phyloP scores from a whole-genome alignment of 225 moss, liverwort and hornwort genomes.

The Asterella californica region DNA sequence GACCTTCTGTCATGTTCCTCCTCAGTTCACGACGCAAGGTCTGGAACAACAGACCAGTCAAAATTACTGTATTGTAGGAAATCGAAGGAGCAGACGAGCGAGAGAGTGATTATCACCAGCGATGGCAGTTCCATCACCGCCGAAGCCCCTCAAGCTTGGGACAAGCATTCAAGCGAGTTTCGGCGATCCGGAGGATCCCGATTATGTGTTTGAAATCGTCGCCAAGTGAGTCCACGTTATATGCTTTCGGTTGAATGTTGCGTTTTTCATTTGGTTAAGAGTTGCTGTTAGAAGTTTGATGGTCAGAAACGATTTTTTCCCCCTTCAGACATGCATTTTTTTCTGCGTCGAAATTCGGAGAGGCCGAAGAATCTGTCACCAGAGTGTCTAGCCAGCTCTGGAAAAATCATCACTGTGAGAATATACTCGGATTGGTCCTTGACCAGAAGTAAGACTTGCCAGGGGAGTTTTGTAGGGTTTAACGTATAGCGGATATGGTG shows the following conservation, averaged over 20 bases:
- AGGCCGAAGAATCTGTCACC: neutral
- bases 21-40: no score
- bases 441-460: neutral
- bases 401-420: neutral
- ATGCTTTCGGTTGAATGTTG: neutral
- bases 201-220: slow-evolving; percentile 75
- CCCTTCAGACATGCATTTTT: neutral
- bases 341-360: neutral
- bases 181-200: slow-evolving; percentile 71
- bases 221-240: slow-evolving; percentile 53
- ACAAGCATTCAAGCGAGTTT: slow-evolving; percentile 91
- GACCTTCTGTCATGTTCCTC: no score
- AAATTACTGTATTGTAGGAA: neutral
- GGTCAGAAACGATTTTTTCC: neutral
- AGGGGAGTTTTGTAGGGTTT: slow-evolving; percentile 13
- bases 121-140: slow-evolving; percentile 24
- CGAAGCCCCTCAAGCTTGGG: slow-evolving; percentile 43
- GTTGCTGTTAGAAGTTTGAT: neutral
- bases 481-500: neutral
- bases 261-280: neutral
- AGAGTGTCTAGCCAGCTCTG: no score
- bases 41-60: neutral
- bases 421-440: neutral
- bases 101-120: neutral
- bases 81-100: neutral